Conservation (phyloP, 805 yeast genomes). For the Yarrowia hollandica region DNA sequence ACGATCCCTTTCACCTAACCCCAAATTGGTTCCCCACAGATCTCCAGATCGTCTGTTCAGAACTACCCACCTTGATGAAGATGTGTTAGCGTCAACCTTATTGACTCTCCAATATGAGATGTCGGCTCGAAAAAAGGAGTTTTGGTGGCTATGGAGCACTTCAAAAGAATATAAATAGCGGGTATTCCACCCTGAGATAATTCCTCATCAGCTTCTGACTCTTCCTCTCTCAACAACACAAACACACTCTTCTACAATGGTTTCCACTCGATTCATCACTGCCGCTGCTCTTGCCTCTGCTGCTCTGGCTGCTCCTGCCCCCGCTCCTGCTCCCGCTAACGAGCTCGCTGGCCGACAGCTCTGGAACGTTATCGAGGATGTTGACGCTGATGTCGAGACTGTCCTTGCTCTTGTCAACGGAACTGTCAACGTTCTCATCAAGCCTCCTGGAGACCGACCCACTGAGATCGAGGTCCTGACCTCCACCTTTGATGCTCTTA, state of each 20-base stretch:
- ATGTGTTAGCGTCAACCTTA: background rate
- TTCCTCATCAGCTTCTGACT: slow-evolving; percentile 19
- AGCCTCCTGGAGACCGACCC: slow-evolving; percentile 28
- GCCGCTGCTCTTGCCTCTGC: slow-evolving; percentile 1
- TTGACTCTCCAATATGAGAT: background rate
- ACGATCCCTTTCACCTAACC: background rate
- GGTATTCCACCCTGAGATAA: background rate
- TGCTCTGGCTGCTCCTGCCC: slow-evolving; percentile 28
- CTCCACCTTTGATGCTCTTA: slow-evolving; percentile 3
- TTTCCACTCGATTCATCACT: slow-evolving; percentile 5
- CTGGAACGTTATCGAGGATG: slow-evolving; percentile 3
- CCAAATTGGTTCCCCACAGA: slow-evolving; percentile 1
- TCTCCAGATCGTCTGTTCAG: slow-evolving; percentile 3
- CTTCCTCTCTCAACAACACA: background rate
- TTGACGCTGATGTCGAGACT: slow-evolving; percentile 10
- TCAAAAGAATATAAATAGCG: background rate
- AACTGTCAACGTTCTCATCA: slow-evolving; percentile 21
- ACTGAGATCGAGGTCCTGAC: slow-evolving; percentile 6
- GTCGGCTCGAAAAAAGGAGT: background rate
- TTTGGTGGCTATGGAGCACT: background rate
- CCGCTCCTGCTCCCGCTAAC: slow-evolving; percentile 15
- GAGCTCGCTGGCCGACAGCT: slow-evolving; percentile 4
- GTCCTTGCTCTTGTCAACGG: slow-evolving; percentile 8
- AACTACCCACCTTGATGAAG: background rate
- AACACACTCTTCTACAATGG: slow-evolving; percentile 14